These are phyloP conservation scores for Aspergillus steynii DNA, from an alignment of 495 filamentous ascomycete species.

Conservation along the genomic window DNA sequence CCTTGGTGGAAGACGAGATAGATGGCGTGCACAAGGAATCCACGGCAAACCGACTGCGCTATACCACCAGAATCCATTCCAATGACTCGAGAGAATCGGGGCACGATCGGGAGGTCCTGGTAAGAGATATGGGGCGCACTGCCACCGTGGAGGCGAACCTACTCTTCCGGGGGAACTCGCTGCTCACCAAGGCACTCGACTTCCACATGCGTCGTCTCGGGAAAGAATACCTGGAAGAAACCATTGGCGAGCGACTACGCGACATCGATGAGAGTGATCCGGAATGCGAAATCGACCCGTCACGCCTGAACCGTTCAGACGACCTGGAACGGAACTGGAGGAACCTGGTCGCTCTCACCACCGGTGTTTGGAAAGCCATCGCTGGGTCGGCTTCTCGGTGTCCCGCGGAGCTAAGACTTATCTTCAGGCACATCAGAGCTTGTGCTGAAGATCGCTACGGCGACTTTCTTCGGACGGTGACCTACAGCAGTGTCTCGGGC, in stretches of 20 bases:
- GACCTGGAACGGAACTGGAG: conserved; percentile 85
- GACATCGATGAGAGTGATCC: conserved; percentile 87
- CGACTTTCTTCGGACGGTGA: conserved; percentile 89
- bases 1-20: conserved; percentile 94
- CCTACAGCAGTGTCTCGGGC: conserved; percentile 93
- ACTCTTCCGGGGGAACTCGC: conserved; percentile 91
- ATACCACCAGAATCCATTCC: conserved; percentile 74
- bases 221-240: conserved; percentile 89
- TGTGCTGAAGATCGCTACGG: conserved; percentile 97
- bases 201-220: conserved; percentile 93
- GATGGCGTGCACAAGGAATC: conserved; percentile 84
- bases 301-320: conserved; percentile 64
- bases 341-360: conserved; percentile 72
- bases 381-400: conserved; percentile 68
- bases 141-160: conserved; percentile 81
- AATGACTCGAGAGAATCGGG: conserved; percentile 70
- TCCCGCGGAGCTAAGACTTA: conserved; percentile 79
- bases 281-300: conserved; percentile 93
- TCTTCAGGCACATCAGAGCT: conserved; percentile 89
- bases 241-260: conserved; percentile 76
- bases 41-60: conserved; percentile 65
- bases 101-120: conserved; percentile 60
- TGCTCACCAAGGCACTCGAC: conserved; percentile 92
- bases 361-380: conserved; percentile 83
- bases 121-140: conserved; percentile 58